These are phyloP conservation scores for Cytospora leucostoma DNA, from an alignment of 2,329 filamentous ascomycete genomes.

Conservation along the genomic window DNA sequence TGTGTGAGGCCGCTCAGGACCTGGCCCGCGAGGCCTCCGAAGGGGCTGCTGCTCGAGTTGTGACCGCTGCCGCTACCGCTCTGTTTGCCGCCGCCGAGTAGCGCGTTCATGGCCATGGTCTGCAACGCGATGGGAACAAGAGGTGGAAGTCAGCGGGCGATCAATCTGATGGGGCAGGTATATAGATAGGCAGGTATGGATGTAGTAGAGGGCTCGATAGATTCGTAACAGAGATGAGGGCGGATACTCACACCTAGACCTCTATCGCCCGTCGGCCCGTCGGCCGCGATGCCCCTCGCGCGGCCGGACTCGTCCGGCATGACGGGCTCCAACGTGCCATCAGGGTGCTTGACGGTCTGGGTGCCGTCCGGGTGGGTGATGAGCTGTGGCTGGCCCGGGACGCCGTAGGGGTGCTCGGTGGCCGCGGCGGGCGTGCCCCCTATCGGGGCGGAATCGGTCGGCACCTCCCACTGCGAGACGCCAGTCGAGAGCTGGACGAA, in stretches of 20 bases:
- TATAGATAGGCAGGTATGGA: neutral
- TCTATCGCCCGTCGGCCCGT: constrained; percentile 59
- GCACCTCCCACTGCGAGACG: constrained; percentile 72
- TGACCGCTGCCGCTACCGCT: constrained; percentile 39
- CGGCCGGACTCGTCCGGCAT: constrained; percentile 43
- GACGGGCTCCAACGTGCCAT: constrained; percentile 63
- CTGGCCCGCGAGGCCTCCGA: constrained; percentile 51
- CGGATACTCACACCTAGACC: constrained; percentile 61
- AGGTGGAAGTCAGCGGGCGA: constrained; percentile 10
- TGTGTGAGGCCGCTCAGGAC: constrained; percentile 45
- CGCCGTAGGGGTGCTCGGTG: constrained; percentile 64
- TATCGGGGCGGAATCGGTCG: constrained; percentile 63
- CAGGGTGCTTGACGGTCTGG: constrained; percentile 61
- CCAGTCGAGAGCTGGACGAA: constrained; percentile 73
- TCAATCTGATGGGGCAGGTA: neutral
- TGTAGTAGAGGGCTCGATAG: neutral
- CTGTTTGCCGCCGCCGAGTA: constrained; percentile 53
- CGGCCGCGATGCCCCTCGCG: constrained; percentile 30
- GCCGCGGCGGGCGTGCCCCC: constrained; percentile 60
- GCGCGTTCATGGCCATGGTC: constrained; percentile 62
- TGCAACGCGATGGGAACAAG: constrained; percentile 34
- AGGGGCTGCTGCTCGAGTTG: constrained; percentile 43
- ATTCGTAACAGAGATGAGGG: constrained; percentile 8
- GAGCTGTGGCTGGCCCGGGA: constrained; percentile 51
- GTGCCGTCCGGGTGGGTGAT: constrained; percentile 65